Evolutionary conservation across 192 early-diverging fungal genomes (phyloP).

Genomic region (Dissophora ornata): DNA sequence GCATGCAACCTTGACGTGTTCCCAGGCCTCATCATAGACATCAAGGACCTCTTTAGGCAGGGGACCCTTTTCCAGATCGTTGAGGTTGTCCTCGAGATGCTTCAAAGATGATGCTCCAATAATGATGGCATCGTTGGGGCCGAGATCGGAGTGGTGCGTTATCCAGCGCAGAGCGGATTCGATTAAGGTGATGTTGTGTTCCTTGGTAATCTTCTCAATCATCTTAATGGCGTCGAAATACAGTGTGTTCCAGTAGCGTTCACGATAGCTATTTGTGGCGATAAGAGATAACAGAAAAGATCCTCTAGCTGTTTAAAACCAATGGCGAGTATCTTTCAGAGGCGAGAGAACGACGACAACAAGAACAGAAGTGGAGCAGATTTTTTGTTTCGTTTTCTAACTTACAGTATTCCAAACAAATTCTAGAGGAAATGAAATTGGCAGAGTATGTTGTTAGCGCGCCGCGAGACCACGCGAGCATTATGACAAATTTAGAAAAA

Average conservation of each 20-base stretch:
- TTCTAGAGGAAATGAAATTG: slow-evolving; percentile 10
- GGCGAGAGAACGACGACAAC: too few relatives aligned
- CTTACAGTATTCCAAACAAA: slow-evolving; percentile 26
- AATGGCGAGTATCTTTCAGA: too few relatives aligned
- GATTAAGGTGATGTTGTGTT: slow-evolving; percentile 34
- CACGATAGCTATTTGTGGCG: slow-evolving; percentile 39
- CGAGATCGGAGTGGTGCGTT: slow-evolving; percentile 49
- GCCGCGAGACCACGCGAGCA: too few relatives aligned
- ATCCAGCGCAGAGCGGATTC: slow-evolving; percentile 57
- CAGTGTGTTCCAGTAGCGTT: slow-evolving; percentile 59
- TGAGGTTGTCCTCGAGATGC: slow-evolving; percentile 58
- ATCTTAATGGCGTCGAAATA: slow-evolving; percentile 64
- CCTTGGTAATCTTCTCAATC: slow-evolving; percentile 35
- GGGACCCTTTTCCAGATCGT: slow-evolving; percentile 61
- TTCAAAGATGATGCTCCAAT: slow-evolving; percentile 54
- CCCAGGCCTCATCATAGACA: slow-evolving; percentile 70
- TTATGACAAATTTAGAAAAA: too few relatives aligned
- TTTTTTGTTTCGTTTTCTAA: too few relatives aligned
- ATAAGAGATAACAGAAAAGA: too few relatives aligned
- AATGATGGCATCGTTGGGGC: slow-evolving; percentile 41
- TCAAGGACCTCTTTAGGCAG: slow-evolving; percentile 61
- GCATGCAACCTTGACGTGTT: slow-evolving; percentile 47
- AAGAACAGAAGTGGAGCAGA: too few relatives aligned
- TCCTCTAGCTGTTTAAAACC: too few relatives aligned
- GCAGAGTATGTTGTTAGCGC: too few relatives aligned